These are phyloP conservation scores for Phlebiopsis flavidoalba DNA, from an alignment of 768 basidiomycete species.

Conservation along the genomic window DNA sequence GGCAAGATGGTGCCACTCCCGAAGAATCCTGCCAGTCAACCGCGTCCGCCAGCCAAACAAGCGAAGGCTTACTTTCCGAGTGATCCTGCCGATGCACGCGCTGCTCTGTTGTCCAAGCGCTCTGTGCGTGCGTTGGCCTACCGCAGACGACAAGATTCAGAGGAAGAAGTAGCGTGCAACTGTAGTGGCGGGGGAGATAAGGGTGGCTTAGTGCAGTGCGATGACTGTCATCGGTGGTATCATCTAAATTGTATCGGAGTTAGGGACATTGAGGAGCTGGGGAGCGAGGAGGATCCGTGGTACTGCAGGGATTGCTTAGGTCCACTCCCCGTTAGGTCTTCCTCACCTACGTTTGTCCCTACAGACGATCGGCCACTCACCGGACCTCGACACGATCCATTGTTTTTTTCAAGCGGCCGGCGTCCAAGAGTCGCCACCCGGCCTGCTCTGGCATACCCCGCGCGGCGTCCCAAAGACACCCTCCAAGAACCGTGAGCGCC, in stretches of 20 bases:
- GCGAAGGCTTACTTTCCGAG: constrained; percentile 35
- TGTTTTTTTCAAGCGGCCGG: constrained; percentile 52
- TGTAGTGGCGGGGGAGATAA: constrained; percentile 58
- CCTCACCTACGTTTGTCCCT: constrained; percentile 67
- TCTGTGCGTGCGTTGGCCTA: constrained; percentile 58
- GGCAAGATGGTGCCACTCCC: constrained; percentile 59
- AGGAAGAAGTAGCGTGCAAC: constrained; percentile 63
- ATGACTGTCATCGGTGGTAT: constrained; percentile 76
- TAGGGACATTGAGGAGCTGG: constrained; percentile 54
- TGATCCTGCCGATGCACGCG: constrained; percentile 74
- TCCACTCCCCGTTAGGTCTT: constrained; percentile 37
- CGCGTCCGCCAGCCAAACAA: not conserved
- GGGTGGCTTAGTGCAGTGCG: constrained; percentile 77
- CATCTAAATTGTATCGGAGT: constrained; percentile 80
- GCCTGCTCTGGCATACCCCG: constrained; percentile 39
- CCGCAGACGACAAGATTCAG: constrained; percentile 40
- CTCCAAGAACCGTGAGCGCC: constrained; percentile 22
- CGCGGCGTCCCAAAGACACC: constrained; percentile 43
- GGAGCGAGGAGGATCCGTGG: constrained; percentile 77
- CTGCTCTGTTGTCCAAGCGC: constrained; percentile 67
- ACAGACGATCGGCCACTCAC: constrained; percentile 46
- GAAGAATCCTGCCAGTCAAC: constrained; percentile 30
- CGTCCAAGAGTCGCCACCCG: constrained; percentile 50
- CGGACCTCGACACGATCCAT: constrained; percentile 43
- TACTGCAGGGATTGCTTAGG: constrained; percentile 57